Conservation (phyloP, 139 green algal genomes). For the Pleodorina starrii region DNA sequence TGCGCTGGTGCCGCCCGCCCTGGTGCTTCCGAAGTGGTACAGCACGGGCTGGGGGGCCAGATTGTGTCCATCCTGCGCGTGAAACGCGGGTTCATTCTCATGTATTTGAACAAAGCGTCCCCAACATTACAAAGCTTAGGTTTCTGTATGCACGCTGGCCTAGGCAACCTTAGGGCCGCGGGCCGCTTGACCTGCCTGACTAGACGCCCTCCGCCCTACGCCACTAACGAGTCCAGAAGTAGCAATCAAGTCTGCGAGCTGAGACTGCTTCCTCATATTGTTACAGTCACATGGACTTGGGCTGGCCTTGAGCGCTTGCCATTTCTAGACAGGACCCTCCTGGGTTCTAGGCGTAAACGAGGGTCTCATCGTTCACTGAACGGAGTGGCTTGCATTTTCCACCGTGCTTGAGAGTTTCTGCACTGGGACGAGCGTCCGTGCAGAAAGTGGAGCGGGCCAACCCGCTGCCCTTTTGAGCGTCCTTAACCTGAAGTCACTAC, state of each 20-base stretch:
- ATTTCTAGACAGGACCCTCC: neutral
- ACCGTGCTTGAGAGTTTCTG: too few relatives aligned
- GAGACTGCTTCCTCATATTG: constrained; percentile 31
- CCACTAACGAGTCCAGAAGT: constrained; percentile 32
- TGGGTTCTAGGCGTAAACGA: too few relatives aligned
- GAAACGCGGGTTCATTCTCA: neutral
- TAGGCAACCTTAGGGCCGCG: constrained; percentile 5
- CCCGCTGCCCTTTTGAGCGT: too few relatives aligned
- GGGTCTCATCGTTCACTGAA: too few relatives aligned
- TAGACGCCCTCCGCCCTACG: neutral
- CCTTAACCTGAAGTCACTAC: too few relatives aligned
- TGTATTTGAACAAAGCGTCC: neutral
- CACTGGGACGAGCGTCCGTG: too few relatives aligned
- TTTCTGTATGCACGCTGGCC: neutral
- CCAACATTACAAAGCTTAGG: neutral
- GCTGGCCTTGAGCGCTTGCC: neutral
- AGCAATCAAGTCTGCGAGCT: constrained; percentile 49
- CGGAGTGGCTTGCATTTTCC: too few relatives aligned
- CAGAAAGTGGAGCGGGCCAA: too few relatives aligned
- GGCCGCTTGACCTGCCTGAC: constrained; percentile 14
- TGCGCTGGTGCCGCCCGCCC: neutral
- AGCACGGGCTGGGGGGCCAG: constrained; percentile 9
- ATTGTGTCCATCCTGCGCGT: constrained; percentile 33
- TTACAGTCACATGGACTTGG: constrained; percentile 1
- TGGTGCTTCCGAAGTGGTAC: constrained; percentile 31